phyloP scores from a whole-genome alignment of 164 flowering plant genomes.

The Taxillus chinensis region DNA sequence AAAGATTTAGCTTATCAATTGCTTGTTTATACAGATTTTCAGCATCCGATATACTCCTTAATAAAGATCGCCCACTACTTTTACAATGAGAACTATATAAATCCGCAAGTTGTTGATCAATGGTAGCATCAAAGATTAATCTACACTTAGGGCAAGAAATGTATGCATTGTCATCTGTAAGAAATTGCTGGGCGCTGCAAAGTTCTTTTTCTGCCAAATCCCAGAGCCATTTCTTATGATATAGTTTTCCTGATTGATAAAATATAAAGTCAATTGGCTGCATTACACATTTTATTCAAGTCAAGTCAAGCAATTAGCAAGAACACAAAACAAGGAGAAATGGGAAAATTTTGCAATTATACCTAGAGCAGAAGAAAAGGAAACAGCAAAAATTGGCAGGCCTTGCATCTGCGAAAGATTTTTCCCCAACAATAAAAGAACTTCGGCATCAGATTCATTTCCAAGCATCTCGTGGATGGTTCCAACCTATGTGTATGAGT shows the following conservation, averaged over 20 bases:
- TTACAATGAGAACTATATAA: constrained; percentile 18
- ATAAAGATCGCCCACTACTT: constrained; percentile 6
- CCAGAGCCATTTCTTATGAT: constrained; percentile 31
- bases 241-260: constrained; percentile 38
- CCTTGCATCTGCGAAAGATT: constrained; percentile 41
- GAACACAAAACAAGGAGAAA: neutral
- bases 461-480: constrained; percentile 64
- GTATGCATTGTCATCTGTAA: constrained; percentile 11
- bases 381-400: constrained; percentile 48
- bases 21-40: constrained; percentile 30
- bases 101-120: constrained; percentile 49
- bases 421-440: constrained; percentile 57
- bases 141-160: constrained; percentile 39
- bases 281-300: neutral
- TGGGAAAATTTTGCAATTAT: constrained; percentile 9
- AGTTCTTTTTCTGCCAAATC: constrained; percentile 42
- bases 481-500: constrained; percentile 52
- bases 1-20: constrained; percentile 26
- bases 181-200: constrained; percentile 24
- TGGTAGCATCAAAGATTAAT: constrained; percentile 29
- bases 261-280: constrained; percentile 1
- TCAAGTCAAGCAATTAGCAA: neutral
- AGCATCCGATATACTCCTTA: constrained; percentile 18
- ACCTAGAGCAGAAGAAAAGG: constrained; percentile 77
- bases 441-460: constrained; percentile 67